Base-by-base conservation (phyloP, 176 grass and related monocot genomes). In the Cymbopogon citratus region DNA sequence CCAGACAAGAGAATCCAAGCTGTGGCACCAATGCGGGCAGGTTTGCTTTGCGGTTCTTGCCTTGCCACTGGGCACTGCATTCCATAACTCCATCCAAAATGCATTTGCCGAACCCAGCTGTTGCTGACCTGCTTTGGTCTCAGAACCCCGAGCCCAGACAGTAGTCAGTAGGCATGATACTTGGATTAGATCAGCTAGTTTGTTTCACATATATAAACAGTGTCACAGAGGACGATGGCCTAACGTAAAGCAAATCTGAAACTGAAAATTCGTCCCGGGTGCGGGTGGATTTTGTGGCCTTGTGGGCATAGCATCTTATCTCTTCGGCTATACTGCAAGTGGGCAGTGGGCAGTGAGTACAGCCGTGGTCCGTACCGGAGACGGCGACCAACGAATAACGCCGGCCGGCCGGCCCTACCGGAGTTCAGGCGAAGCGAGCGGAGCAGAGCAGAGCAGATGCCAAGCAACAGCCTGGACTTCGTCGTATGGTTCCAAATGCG, bases 381-480 rank as follows among this genome's bases (percentile, higher is more conserved):
- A 16, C 40, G 69, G 25, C 23, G 56, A 60, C 56, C 13, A 23
- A 69, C 11, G 44, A 36, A 79, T 51, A 51, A 23, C 13, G 6
- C 44, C 71, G 31, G 35, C 3, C 71, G 31, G 35, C 3, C n/a
- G 23, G 33, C 44, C 78, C 78, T 80, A 52, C 63, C 33, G 10
- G 25, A 49, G 44, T 5, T 51, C 9, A 13, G 40, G 18, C 31
- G 13, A 21, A 56, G 19, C 51, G 31, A 60, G 59, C 59, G n/a
- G n/a, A n/a, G n/a, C n/a, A n/a, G n/a, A n/a, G n/a, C n/a, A 29
- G 27, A 33, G 62, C 15, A 62, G 57, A 19, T 66, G 40, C 18
- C 4, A 44, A 35, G 14, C 44, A 12, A 24, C 77, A 68, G 77
- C 63, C 77, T 80, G 77, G 77, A n/a, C 35, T n/a, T 80, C 43